Evolutionary conservation across 2,329 filamentous ascomycete species (phyloP), one percentile per base, ranked within the genome.

Genomic region (Sclerotinia borealis): DNA sequence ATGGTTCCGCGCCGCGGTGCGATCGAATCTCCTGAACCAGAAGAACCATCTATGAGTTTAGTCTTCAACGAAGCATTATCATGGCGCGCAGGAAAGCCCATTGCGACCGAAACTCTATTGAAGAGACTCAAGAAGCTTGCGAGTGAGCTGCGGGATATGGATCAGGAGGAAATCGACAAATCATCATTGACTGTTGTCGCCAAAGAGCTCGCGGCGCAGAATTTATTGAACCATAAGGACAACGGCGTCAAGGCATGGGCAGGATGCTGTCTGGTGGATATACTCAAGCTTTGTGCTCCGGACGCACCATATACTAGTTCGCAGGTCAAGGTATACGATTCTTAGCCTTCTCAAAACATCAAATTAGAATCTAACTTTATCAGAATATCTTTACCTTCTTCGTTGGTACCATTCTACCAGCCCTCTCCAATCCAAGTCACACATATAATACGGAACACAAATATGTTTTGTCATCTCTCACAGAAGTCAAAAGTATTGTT

Each of bases 351-450:
- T 11, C 48, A 11, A 41, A 43, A 29, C 25, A 13, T 22, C 2
- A 34, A 19, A 27, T 27, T 37, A 41, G 25, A 13, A 45, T 25
- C 56, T 60, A 59, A 48, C 59, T 31, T 41, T 10, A 39, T 13
- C 25, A 96, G 92, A 92, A 96, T 77, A 93, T 98, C 74, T 99
- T 98, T 79, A 89, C 87, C 34, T 85, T 96, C 66, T 92, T 97
- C 74, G 85, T 97, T 70, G 88, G 86, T 64, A 87, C 88, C 55
- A 89, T 96, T 68, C 83, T 98, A 51, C 92, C 93, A 52, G 87
- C 92, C 51, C 85, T 98, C 31, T 89, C 91, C 72, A 89, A 96
- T 72, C 91, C 93, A 15, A 88, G 88, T 45, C 89, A 96, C 74
- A 88, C 93, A 11, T 98, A 97, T 80, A 93, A 96, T 76, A 87